Evolutionary conservation across 2,329 filamentous ascomycete species (phyloP).

Genomic region (Cladophialophora exuberans): DNA sequence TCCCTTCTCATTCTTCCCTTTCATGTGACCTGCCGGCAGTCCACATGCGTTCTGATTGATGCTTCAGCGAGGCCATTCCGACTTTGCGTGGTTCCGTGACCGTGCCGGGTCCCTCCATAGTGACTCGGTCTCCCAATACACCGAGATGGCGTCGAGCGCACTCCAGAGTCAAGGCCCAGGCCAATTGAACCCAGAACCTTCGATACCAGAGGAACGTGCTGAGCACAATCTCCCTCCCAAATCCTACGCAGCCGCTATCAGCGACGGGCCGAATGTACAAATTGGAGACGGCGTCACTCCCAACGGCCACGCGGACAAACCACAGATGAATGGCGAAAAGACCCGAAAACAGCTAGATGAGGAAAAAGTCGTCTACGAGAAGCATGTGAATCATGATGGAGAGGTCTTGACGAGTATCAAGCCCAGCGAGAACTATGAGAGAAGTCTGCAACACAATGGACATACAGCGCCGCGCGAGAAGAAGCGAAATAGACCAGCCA

Average conservation of each 20-base stretch:
- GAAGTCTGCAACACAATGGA: slow-evolving; percentile 38
- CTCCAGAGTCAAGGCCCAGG: background rate
- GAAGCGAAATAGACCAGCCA: slow-evolving; percentile 38
- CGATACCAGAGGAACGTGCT: slow-evolving; percentile 38
- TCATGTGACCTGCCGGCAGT: background rate
- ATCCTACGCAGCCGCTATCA: slow-evolving; percentile 44
- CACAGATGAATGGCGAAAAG: slow-evolving; percentile 27
- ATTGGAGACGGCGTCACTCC: background rate
- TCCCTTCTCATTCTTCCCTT: background rate
- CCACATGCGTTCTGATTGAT: slow-evolving; percentile 13
- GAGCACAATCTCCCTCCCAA: slow-evolving; percentile 42
- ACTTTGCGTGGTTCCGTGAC: slow-evolving; percentile 31
- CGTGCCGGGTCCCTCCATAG: slow-evolving; percentile 23
- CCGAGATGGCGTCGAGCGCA: slow-evolving; percentile 23
- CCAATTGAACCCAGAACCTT: slow-evolving; percentile 36
- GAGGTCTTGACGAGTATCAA: slow-evolving; percentile 50
- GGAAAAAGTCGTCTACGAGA: slow-evolving; percentile 46
- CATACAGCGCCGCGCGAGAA: slow-evolving; percentile 33
- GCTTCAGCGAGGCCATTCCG: slow-evolving; percentile 28
- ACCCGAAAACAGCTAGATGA: slow-evolving; percentile 25
- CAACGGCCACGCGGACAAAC: slow-evolving; percentile 7
- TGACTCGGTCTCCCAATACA: slow-evolving; percentile 22
- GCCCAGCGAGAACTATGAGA: slow-evolving; percentile 43
- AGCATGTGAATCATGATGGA: slow-evolving; percentile 48
- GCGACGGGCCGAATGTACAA: slow-evolving; percentile 18